Percentiles rank a stretch among this genome's conserved stretches.
These are phyloP conservation scores for Trichopus zeylanicus DNA, from an alignment of 116 monocot genomes.

Conservation along the genomic window DNA sequence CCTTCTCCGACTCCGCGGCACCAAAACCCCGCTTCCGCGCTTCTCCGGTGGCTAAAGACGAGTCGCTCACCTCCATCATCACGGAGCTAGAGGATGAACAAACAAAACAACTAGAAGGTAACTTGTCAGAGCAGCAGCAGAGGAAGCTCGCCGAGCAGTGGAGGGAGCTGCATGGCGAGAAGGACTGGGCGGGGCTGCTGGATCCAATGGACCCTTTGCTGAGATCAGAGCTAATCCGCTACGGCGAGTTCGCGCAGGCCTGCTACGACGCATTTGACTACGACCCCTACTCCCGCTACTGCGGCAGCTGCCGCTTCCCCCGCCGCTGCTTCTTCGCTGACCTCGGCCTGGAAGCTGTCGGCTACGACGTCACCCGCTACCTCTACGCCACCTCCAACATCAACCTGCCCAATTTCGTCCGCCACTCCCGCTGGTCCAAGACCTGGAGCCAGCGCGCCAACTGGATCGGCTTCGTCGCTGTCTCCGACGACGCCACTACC, in stretches of 20 bases:
- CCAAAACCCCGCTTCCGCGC: no score
- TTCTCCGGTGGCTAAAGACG: no score
- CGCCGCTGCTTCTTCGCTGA: slow-evolving; percentile 14
- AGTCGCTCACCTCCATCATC: no score
- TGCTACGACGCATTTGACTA: slow-evolving; percentile 60
- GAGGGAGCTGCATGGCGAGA: slow-evolving; percentile 41
- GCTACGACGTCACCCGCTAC: slow-evolving; percentile 34
- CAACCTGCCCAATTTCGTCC: slow-evolving; percentile 34
- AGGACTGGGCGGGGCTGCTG: slow-evolving; percentile 31
- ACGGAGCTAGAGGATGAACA: no score
- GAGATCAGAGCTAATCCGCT: slow-evolving; percentile 41
- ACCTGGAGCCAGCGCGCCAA: slow-evolving; percentile 42
- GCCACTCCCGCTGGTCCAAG: slow-evolving; percentile 17
- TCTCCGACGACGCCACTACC: background rate
- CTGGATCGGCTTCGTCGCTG: slow-evolving; percentile 50
- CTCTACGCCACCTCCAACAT: slow-evolving; percentile 45
- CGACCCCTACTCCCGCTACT: slow-evolving; percentile 28
- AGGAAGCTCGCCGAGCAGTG: no score
- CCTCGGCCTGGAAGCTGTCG: slow-evolving; percentile 14
- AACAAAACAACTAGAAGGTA: no score
- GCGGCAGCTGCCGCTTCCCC: slow-evolving; percentile 33
- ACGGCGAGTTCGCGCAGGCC: slow-evolving; percentile 51
- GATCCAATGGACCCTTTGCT: slow-evolving; percentile 46
- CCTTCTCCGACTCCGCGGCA: no score
- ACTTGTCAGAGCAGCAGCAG: no score